Evolutionary conservation across 768 basidiomycete genomes (phyloP).

Genomic region (Mycena vulgaris): DNA sequence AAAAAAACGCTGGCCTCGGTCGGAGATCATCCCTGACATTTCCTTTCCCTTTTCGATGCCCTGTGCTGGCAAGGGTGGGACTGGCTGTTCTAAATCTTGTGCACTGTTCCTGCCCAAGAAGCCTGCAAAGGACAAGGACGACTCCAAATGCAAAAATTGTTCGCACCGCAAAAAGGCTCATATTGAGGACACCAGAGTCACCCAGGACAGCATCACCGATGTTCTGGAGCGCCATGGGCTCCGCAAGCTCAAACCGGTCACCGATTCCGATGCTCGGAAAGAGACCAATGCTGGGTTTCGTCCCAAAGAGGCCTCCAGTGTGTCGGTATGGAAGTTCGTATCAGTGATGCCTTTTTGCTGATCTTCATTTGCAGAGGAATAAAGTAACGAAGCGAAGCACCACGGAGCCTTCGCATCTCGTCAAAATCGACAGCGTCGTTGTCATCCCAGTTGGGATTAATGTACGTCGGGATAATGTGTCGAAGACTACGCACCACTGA

Average conservation of each 20-base stretch:
- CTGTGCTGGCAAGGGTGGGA: background rate
- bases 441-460: background rate
- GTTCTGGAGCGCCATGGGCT: background rate
- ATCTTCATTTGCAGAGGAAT: background rate
- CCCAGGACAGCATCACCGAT: background rate
- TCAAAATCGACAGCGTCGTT: background rate
- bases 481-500: background rate
- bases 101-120: background rate
- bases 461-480: background rate
- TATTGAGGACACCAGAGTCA: background rate
- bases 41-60: background rate
- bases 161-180: conserved; percentile 2
- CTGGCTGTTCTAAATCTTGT: background rate
- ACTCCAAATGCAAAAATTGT: conserved; percentile 7
- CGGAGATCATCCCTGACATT: no score
- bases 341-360: background rate
- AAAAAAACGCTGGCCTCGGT: no score
- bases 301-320: background rate
- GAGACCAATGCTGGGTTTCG: conserved; percentile 8
- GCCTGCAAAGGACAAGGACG: no score
- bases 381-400: background rate
- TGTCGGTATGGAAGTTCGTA: no score
- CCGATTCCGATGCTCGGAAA: conserved; percentile 8
- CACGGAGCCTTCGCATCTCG: background rate
- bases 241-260: background rate